Evolutionary conservation across 345 rosid species (phyloP), one percentile per base, ranked within the genome.

Genomic region (Bruguiera gymnorhiza): DNA sequence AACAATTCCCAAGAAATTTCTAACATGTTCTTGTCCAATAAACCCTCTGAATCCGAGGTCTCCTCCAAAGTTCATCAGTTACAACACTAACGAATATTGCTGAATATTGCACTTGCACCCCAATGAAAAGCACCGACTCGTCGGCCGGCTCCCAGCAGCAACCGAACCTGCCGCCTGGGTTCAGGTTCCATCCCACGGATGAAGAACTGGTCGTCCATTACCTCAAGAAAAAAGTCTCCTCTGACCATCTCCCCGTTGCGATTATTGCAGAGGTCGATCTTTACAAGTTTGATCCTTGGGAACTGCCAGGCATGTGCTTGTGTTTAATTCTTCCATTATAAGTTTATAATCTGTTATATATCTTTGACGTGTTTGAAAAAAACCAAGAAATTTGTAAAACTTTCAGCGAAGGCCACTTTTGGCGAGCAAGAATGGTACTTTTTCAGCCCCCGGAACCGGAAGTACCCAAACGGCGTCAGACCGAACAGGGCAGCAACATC

Each of bases 401-500:
- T 50, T 62, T 18, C 76, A 77, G 80, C 80, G 0, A 77, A 77
- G 70, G 80, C 80, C 27, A 77, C 76, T 19, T 77, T 77, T 43
- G 80, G 80, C 2, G 80, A 77, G 52, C 73, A 77, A 4, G 80
- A 77, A 65, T 77, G 80, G 80, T 77, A 77, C 46, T 77, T 77
- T 43, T 77, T 77, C n/a, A 77, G 76, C 60, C 80, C 80, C 0
- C 64, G 80, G n/a, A 74, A 77, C 67, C 54, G 80, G 60, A 77
- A 77, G 70, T 77, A 77, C 57, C 80, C 80, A 1, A 77, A 77
- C 56, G 80, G 80, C 24, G 74, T 58, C 29, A 60, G 80, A 73
- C 80, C 80, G 11, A 77, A 77, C 73, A 77, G 80, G 50, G 80
- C 80, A 53, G 80, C 80, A 31, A 77, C 80, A 29, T 77, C 80